A percentile compares a stretch with the other conserved stretches of the same genome.
phyloP scores from a whole-genome alignment of 2,329 filamentous ascomycete species.

The Fusarium miscanthi region DNA sequence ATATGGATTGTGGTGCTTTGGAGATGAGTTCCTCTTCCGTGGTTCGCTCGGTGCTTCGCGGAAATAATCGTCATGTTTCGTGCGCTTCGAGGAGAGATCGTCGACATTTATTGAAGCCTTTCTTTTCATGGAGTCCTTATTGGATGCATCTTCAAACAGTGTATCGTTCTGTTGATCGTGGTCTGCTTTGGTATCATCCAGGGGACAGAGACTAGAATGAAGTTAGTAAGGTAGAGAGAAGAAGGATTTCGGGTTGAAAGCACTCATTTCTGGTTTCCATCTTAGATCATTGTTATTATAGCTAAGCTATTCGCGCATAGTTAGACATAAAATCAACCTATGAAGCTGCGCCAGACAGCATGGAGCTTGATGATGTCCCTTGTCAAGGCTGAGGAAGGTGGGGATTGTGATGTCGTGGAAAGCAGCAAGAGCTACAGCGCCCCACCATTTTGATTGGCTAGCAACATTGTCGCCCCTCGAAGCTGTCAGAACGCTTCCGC shows the following conservation, averaged over 20 bases:
- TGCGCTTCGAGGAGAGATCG: conserved; percentile 44
- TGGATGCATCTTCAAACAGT: not conserved
- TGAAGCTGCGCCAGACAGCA: not conserved
- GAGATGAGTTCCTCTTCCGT: conserved; percentile 31
- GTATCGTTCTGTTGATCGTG: not conserved
- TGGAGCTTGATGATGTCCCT: conserved; percentile 16
- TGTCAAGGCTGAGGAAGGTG: conserved; percentile 47
- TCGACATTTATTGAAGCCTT: conserved; percentile 42
- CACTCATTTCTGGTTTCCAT: conserved; percentile 42
- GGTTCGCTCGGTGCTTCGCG: conserved; percentile 17
- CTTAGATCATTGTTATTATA: not conserved
- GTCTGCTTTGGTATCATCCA: conserved; percentile 22
- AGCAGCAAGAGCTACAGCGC: conserved; percentile 27
- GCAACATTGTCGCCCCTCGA: conserved; percentile 29
- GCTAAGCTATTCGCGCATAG: not conserved
- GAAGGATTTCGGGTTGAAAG: conserved; percentile 6
- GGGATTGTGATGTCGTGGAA: conserved; percentile 31
- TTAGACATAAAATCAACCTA: not conserved
- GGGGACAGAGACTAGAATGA: conserved; percentile 28
- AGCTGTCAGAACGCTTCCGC: conserved; percentile 47
- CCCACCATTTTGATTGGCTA: conserved; percentile 41
- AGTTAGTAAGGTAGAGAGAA: conserved; percentile 29
- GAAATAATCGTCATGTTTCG: conserved; percentile 39
- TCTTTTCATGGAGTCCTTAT: conserved; percentile 44
- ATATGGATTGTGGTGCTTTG: conserved; percentile 17